phyloP scores from a whole-genome alignment of 345 rosid genomes.

The Hypericum perforatum region DNA sequence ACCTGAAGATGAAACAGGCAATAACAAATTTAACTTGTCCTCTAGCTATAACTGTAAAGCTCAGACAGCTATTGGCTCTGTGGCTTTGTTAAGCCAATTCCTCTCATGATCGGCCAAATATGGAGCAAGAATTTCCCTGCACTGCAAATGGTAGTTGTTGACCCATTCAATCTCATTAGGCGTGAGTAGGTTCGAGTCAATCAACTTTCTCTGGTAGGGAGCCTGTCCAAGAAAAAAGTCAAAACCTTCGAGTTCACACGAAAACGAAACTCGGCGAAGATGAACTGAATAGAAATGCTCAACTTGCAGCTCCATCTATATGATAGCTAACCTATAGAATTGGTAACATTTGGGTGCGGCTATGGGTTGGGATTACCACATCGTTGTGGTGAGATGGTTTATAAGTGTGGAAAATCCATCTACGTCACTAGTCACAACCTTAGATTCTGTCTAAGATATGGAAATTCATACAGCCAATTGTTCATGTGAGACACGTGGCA shows the following conservation, averaged over 20 bases:
- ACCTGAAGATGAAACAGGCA: too few relatives aligned
- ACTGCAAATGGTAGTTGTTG: constrained; percentile 62
- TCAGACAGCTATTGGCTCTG: constrained; percentile 51
- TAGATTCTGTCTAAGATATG: too few relatives aligned
- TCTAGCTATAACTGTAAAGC: background rate
- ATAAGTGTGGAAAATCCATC: too few relatives aligned
- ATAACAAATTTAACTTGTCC: background rate
- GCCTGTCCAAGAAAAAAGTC: constrained; percentile 32
- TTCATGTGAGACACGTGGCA: too few relatives aligned
- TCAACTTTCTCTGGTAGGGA: constrained; percentile 84
- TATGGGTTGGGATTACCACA: too few relatives aligned
- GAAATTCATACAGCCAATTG: too few relatives aligned
- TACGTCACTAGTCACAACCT: too few relatives aligned
- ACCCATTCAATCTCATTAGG: constrained; percentile 72
- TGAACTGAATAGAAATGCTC: background rate
- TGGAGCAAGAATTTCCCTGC: constrained; percentile 64
- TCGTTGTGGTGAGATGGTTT: too few relatives aligned
- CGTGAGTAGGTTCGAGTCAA: constrained; percentile 38
- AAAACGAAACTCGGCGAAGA: background rate
- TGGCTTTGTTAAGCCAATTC: constrained; percentile 86
- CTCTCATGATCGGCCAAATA: constrained; percentile 54
- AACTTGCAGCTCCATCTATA: too few relatives aligned
- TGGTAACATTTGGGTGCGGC: too few relatives aligned
- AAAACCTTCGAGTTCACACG: too few relatives aligned
- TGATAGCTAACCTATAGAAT: too few relatives aligned